A percentile compares a stretch with the other conserved stretches of the same genome.
These are phyloP conservation scores for Aquilaria sinensis DNA, from an alignment of 345 rosid species.

Conservation along the genomic window DNA sequence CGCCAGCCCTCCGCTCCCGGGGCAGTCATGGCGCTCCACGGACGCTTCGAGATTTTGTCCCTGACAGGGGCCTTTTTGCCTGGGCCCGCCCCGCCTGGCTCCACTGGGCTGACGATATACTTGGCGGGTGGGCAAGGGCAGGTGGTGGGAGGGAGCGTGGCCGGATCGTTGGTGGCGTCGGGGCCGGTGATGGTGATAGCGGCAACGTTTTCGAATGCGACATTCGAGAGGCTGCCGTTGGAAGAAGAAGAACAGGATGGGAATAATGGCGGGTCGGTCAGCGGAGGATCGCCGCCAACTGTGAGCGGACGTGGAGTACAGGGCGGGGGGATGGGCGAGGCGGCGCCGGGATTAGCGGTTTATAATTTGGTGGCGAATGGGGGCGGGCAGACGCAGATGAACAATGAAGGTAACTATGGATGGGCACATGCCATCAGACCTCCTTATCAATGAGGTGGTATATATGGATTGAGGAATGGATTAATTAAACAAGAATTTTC, in stretches of 20 bases:
- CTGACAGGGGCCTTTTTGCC: constrained; percentile 40
- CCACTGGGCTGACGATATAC: constrained; percentile 42
- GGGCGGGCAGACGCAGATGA: constrained; percentile 28
- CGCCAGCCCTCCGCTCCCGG: constrained; percentile 42
- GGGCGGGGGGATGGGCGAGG: constrained; percentile 9
- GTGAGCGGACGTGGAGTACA: constrained; percentile 10
- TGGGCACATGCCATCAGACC: constrained; percentile 37
- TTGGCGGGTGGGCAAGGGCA: constrained; percentile 51
- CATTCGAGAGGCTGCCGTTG: constrained; percentile 40
- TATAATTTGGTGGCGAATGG: constrained; percentile 60
- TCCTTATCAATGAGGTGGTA: constrained; percentile 19
- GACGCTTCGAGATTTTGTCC: constrained; percentile 42
- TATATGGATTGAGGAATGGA: not conserved
- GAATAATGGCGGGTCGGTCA: constrained; percentile 12
- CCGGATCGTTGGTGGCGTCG: constrained; percentile 34
- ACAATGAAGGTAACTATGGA: constrained; percentile 37
- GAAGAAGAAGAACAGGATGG: constrained; percentile 32
- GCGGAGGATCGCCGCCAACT: constrained; percentile 3
- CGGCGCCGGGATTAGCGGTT: constrained; percentile 19
- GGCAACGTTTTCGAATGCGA: constrained; percentile 44
- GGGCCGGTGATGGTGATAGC: constrained; percentile 47
- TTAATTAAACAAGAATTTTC: not conserved
- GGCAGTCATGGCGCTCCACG: constrained; percentile 43
- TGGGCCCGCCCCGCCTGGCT: constrained; percentile 43
- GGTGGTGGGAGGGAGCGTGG: constrained; percentile 45